A percentile compares a stretch with the other conserved stretches of the same genome.
These are phyloP conservation scores for Colletotrichum scovillei DNA, from an alignment of 2,329 filamentous ascomycete genomes.

Conservation along the genomic window DNA sequence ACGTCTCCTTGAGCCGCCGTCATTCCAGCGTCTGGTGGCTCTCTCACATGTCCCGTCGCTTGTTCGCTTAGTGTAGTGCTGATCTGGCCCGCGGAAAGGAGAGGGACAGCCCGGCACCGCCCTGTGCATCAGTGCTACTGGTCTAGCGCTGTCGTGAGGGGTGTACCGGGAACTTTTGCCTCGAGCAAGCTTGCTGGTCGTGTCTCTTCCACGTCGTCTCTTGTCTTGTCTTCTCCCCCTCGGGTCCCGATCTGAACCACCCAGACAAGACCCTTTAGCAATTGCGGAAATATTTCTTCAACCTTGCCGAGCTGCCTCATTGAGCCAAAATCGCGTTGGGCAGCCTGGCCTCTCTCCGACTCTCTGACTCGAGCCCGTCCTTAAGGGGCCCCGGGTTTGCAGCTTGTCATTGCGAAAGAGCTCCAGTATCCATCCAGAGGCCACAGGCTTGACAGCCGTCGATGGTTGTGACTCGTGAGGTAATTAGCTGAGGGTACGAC, in stretches of 20 bases:
- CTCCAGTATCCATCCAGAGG: background rate
- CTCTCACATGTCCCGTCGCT: slow-evolving; percentile 29
- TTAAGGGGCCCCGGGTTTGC: background rate
- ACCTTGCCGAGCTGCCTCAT: slow-evolving; percentile 25
- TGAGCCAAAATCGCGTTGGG: slow-evolving; percentile 22
- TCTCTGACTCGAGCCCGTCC: slow-evolving; percentile 21
- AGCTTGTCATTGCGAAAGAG: background rate
- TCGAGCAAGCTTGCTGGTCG: slow-evolving; percentile 6
- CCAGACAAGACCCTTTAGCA: background rate
- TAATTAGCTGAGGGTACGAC: background rate
- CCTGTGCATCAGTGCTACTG: slow-evolving; percentile 23
- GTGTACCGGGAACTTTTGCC: slow-evolving; percentile 24
- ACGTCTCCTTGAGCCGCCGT: slow-evolving; percentile 4
- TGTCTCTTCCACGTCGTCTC: slow-evolving; percentile 8
- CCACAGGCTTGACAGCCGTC: background rate
- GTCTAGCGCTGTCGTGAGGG: slow-evolving; percentile 23
- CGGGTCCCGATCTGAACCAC: background rate
- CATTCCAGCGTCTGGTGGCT: slow-evolving; percentile 4
- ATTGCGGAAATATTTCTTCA: background rate
- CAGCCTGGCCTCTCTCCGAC: background rate
- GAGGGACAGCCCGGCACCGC: slow-evolving; percentile 28
- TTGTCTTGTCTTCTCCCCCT: background rate
- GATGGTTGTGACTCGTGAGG: background rate
- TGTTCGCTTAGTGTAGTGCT: slow-evolving; percentile 26
- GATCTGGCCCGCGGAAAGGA: slow-evolving; percentile 37